Conservation (phyloP, 192 early-diverging fungal species). For the Podila horticola region DNA sequence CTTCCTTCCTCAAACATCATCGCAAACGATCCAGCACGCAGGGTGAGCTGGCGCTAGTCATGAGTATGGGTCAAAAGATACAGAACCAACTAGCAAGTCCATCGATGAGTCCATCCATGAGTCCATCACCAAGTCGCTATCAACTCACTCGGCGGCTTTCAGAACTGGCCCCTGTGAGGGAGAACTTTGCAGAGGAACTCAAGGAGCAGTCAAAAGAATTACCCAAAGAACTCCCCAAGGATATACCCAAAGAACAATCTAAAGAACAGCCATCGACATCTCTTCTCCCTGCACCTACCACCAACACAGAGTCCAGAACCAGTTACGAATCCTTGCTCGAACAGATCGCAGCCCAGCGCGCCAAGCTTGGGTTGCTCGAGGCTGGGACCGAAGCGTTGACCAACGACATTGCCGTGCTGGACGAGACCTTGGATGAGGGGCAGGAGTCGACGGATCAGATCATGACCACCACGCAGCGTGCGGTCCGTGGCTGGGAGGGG, state of each 20-base stretch:
- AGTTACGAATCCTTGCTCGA: constrained; percentile 27
- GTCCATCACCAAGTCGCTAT: not conserved
- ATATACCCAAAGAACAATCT: too few species aligned
- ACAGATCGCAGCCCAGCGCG: constrained; percentile 23
- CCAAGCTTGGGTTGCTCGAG: constrained; percentile 3
- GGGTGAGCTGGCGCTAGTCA: not conserved
- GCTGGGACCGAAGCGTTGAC: constrained; percentile 12
- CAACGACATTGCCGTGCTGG: constrained; percentile 5
- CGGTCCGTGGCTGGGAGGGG: constrained; percentile 24
- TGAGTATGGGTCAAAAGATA: not conserved
- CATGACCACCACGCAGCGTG: constrained; percentile 3
- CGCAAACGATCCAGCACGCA: not conserved
- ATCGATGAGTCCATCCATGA: too few species aligned
- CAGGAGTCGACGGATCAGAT: constrained; percentile 4
- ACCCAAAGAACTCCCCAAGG: not conserved
- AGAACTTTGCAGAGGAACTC: not conserved
- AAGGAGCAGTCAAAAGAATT: not conserved
- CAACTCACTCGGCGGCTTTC: not conserved
- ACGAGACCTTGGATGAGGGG: constrained; percentile 19
- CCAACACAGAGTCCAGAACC: not conserved
- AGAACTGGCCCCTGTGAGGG: not conserved
- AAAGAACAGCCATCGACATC: not conserved
- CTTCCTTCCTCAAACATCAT: not conserved
- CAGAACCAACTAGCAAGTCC: not conserved
- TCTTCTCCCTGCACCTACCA: not conserved